These are phyloP conservation scores for Cicer bijugum DNA, from an alignment of 306 rosid genomes.

Conservation along the genomic window DNA sequence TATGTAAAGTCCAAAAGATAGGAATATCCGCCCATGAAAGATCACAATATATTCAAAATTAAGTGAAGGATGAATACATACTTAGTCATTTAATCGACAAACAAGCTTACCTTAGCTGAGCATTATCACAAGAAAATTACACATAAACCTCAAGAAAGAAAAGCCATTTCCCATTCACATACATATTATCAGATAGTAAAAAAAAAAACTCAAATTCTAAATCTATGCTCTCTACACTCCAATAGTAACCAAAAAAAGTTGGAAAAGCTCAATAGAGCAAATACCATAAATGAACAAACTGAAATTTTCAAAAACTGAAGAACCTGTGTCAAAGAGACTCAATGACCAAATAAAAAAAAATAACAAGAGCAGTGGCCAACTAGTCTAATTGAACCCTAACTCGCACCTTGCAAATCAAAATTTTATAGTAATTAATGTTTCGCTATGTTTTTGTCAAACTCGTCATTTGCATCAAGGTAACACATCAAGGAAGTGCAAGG, in stretches of 20 bases:
- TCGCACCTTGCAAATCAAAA: not conserved
- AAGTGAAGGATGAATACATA: no score
- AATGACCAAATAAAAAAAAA: not conserved
- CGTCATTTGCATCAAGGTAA: slow-evolving; percentile 1
- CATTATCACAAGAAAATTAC: not conserved
- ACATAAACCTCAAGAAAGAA: slow-evolving; percentile 17
- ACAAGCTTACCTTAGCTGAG: no score
- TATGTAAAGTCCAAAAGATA: no score
- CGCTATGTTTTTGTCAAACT: not conserved
- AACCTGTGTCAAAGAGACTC: not conserved
- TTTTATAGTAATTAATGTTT: not conserved
- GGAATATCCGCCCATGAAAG: no score
- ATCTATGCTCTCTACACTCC: slow-evolving; percentile 16
- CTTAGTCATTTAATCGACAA: no score
- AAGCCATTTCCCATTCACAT: not conserved
- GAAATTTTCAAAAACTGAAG: slow-evolving; percentile 5
- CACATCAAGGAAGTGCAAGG: not conserved
- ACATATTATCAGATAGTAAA: not conserved
- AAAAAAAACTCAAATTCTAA: not conserved
- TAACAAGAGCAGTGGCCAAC: not conserved
- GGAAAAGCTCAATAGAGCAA: not conserved
- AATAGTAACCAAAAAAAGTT: slow-evolving; percentile 4
- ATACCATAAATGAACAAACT: not conserved
- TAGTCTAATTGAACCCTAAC: slow-evolving; percentile 17
- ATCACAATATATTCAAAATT: no score